Base-by-base conservation (phyloP, 2,329 filamentous ascomycete genomes). In the Colletotrichum musicola region DNA sequence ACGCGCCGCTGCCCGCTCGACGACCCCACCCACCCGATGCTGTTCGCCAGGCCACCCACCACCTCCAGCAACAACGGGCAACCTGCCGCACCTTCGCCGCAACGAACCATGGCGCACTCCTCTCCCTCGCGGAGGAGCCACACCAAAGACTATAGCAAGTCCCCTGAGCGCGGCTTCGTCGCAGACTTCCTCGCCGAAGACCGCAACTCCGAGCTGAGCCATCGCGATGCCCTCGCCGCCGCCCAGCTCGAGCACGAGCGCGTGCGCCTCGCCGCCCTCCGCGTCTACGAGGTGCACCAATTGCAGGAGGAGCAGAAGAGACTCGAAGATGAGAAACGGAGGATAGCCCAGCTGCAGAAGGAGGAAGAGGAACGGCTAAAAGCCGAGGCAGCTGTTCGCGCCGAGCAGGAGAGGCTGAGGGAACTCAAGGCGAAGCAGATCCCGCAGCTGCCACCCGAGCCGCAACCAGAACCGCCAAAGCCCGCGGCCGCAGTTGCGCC, bases 231-330 rank as follows among this genome's bases (percentile, higher is more conserved):
- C 14, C 85, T 95, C 16, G 87, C 87, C 53, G 86, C 87, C 54
- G 91, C 91, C 4, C 88, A 88, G 56, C 83, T 84, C 14, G 87
- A 91, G 74, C 92, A 94, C 76, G 87, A 92, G 44, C 85, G 87
- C 30, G 86, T 95, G 12, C 85, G 86, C 30, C 79, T 84, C 62
- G 79, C 79, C 35, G 86, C 86, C 7, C 76, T 87, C 42, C 79
- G 81, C 16, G 83, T 84, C 6, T 85, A 81, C 63, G 78, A 85
- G 67, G 77, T 85, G 47, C 81, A 88, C 66, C 79, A 84, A 67
- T 73, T 84, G 16, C 77, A 83, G 59, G 79, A 84, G 70, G 80
- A 85, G 70, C 79, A 83, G 68, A 75, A 79, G 42, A 77, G 80
- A 13, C 62, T 80, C 27, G 80, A 82, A 50, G 79, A 82, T 61